These are phyloP conservation scores for Backusella tuberculispora DNA, from an alignment of 192 early-diverging fungal species.

Conservation along the genomic window DNA sequence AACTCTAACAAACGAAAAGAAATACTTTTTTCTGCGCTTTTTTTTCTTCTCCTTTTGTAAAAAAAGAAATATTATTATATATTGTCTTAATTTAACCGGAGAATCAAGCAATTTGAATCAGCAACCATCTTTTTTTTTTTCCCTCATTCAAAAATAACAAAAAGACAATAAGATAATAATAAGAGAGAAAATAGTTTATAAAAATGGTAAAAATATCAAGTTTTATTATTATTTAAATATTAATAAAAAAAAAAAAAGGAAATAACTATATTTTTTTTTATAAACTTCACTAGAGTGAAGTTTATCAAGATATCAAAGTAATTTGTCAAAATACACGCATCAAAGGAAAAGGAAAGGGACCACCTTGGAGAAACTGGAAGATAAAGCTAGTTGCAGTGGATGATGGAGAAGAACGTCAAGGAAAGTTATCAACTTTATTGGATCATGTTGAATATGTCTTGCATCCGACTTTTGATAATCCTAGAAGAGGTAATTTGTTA, in stretches of 20 bases:
- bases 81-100: no score
- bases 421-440: slow-evolving; percentile 40
- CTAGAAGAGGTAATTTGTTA: slow-evolving; percentile 44
- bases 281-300: slow-evolving; percentile 7
- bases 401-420: slow-evolving; percentile 40
- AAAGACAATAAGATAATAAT: no score
- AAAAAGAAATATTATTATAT: no score
- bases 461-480: slow-evolving; percentile 55
- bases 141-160: neutral
- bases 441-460: slow-evolving; percentile 55
- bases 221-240: no score
- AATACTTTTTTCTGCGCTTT: neutral
- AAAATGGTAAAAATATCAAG: no score
- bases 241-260: neutral
- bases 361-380: slow-evolving; percentile 52
- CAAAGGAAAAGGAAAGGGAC: slow-evolving; percentile 28
- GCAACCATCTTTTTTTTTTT: neutral
- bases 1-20: neutral
- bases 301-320: slow-evolving; percentile 30
- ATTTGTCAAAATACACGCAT: slow-evolving; percentile 26
- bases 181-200: no score
- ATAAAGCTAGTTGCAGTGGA: slow-evolving; percentile 49
- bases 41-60: neutral
- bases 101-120: no score
- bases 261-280: neutral